A percentile compares a stretch with the other conserved stretches of the same genome.
Conservation (phyloP, 495 filamentous ascomycete genomes). For the Aspergillus taichungensis region DNA sequence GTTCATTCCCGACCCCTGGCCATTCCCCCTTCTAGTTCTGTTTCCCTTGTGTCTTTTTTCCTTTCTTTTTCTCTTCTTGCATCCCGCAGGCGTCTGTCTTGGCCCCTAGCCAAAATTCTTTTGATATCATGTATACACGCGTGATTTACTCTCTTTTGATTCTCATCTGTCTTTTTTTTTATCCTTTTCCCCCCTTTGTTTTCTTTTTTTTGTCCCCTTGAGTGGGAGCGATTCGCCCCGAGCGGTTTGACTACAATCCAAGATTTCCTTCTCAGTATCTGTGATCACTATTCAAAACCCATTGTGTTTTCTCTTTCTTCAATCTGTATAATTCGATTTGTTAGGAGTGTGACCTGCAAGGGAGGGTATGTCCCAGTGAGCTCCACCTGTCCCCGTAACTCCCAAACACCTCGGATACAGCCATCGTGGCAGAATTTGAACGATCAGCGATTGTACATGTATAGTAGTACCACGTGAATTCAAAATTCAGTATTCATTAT, state of each 20-base stretch:
- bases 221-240: constrained; percentile 6
- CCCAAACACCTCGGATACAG: no score
- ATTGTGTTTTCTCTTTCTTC: constrained; percentile 4
- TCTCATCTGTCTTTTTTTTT: constrained; percentile 14
- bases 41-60: constrained; percentile 22
- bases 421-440: no score
- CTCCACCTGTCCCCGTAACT: background rate
- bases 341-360: no score
- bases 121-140: constrained; percentile 31
- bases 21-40: constrained; percentile 16
- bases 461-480: no score
- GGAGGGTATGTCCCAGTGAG: background rate
- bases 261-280: background rate
- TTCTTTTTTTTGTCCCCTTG: constrained; percentile 17
- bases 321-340: background rate
- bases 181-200: constrained; percentile 14
- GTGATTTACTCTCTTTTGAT: constrained; percentile 18
- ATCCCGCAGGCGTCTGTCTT: constrained; percentile 43
- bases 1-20: constrained; percentile 11
- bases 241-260: constrained; percentile 10
- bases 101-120: constrained; percentile 29
- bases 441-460: no score
- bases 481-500: no score
- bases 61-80: constrained; percentile 29
- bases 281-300: constrained; percentile 2